These are phyloP conservation scores for Ascochyta koolunga DNA, from an alignment of 2,329 filamentous ascomycete genomes.

Conservation along the genomic window DNA sequence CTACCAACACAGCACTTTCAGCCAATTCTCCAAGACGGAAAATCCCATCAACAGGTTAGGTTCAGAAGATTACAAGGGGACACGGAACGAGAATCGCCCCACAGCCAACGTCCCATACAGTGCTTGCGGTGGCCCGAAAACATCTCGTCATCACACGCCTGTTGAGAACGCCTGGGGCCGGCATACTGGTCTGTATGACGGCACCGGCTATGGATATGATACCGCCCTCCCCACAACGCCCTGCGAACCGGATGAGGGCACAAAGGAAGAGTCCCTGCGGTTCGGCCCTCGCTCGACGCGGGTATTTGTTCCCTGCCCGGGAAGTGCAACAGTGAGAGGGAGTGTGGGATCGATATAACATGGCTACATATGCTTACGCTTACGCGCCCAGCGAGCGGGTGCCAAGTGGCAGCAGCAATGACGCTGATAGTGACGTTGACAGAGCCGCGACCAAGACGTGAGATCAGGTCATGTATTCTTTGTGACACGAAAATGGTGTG, in stretches of 20 bases:
- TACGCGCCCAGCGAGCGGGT: not conserved
- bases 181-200: constrained; percentile 32
- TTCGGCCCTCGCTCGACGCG: not conserved
- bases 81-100: not conserved
- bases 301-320: not conserved
- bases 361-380: constrained; percentile 1
- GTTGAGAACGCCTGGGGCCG: constrained; percentile 18
- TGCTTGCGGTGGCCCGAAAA: constrained; percentile 7
- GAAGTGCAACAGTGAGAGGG: not conserved
- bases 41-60: not conserved
- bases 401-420: not conserved
- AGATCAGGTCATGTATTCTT: not conserved
- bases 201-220: constrained; percentile 31
- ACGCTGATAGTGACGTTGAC: not conserved
- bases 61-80: not conserved
- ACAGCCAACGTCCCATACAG: constrained; percentile 10
- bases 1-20: not conserved
- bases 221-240: constrained; percentile 1
- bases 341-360: constrained; percentile 3
- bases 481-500: not conserved
- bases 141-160: not conserved
- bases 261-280: not conserved
- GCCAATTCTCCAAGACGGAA: not conserved
- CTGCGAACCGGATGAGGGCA: constrained; percentile 6
- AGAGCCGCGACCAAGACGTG: not conserved